Percentiles rank a stretch among this genome's conserved stretches.
Evolutionary conservation across 2,329 filamentous ascomycete genomes (phyloP).

Genomic region (Hypoxylon sp.): DNA sequence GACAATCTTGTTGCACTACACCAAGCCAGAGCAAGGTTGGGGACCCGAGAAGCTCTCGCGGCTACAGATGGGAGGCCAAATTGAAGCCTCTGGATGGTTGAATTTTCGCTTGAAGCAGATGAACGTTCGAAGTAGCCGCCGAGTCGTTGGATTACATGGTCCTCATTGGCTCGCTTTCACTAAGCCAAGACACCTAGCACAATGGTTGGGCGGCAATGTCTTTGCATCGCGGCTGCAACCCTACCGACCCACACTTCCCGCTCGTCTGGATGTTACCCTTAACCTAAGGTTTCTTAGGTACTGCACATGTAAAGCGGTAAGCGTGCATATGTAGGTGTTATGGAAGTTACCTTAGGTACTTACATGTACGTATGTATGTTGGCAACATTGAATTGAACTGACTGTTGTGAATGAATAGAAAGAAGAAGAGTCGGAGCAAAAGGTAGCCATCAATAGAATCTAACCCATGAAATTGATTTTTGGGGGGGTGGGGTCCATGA

Average conservation of each 20-base stretch:
- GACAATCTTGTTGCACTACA: conserved; percentile 32
- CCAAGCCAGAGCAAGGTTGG: conserved; percentile 37
- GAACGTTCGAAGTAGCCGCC: conserved; percentile 55
- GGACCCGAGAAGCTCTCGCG: conserved; percentile 40
- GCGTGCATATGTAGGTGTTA: conserved; percentile 11
- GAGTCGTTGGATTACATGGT: conserved; percentile 28
- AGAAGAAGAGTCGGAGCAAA: background rate
- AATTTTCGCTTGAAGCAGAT: conserved; percentile 48
- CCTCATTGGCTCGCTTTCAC: conserved; percentile 46
- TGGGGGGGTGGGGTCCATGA: background rate
- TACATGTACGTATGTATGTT: background rate
- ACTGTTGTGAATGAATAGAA: background rate
- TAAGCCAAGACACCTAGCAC: conserved; percentile 43
- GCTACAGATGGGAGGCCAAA: conserved; percentile 50
- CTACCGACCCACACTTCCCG: conserved; percentile 41
- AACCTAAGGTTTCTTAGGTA: conserved; percentile 12
- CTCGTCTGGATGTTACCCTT: conserved; percentile 32
- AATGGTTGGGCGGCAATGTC: conserved; percentile 51
- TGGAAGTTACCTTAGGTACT: conserved; percentile 1
- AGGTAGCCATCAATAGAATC: background rate
- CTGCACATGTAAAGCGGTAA: conserved; percentile 29
- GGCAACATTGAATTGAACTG: background rate
- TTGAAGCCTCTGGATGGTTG: conserved; percentile 50
- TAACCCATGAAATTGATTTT: conserved; percentile 7
- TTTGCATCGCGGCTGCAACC: conserved; percentile 52